Conservation (phyloP, 169 alveolate genomes). For the Cryptosporidium baileyi region DNA sequence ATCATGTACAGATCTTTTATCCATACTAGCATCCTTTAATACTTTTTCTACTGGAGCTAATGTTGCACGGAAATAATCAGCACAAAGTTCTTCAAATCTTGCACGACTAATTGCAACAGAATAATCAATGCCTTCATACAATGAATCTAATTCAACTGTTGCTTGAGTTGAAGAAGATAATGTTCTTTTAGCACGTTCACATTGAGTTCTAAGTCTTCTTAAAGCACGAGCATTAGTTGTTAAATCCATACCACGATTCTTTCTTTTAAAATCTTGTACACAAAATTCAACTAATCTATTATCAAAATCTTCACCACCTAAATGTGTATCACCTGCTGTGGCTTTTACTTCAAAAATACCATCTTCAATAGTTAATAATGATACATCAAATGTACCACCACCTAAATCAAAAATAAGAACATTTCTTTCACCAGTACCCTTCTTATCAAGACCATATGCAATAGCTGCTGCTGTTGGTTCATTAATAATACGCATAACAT, state of each 20-base stretch:
- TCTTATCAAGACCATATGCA: conserved; percentile 96
- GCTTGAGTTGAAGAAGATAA: conserved; percentile 95
- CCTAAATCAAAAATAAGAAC: conserved; percentile 97
- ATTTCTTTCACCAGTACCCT: conserved; percentile 90
- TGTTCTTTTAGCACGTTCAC: conserved; percentile 98
- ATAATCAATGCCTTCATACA: conserved; percentile 95
- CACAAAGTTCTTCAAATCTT: conserved; percentile 96
- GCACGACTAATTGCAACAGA: conserved; percentile 94
- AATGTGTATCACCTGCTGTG: conserved; percentile 98
- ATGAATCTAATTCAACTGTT: conserved; percentile 94
- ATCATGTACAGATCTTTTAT: conserved; percentile 92
- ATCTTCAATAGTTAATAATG: conserved; percentile 94
- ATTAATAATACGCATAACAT: conserved; percentile 95
- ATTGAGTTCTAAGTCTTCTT: conserved; percentile 94
- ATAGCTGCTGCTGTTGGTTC: conserved; percentile 99
- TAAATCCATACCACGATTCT: conserved; percentile 88
- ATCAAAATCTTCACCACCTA: conserved; percentile 99
- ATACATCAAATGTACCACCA: conserved; percentile 99
- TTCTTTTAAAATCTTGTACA: conserved; percentile 93
- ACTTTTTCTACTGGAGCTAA: conserved; percentile 96
- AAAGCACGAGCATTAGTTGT: conserved; percentile 90
- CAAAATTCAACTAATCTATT: conserved; percentile 94
- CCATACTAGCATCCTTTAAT: conserved; percentile 91
- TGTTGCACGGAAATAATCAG: conserved; percentile 93
- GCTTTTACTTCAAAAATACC: conserved; percentile 98